Conservation (phyloP, 176 grass and related monocot genomes). For the Puya raimondii region DNA sequence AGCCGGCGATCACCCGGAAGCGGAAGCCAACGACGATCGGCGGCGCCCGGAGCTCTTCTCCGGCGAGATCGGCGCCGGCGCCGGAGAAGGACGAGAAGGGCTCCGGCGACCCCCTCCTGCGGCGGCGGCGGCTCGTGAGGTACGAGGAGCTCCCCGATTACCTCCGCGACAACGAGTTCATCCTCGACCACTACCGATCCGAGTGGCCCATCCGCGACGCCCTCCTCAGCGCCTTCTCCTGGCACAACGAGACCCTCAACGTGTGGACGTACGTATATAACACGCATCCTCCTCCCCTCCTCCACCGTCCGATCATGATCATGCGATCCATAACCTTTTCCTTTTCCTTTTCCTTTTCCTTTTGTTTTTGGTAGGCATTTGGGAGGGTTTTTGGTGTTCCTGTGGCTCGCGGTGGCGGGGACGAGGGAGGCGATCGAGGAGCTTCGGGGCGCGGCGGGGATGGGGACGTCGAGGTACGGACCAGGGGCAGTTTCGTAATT, state of each 20-base stretch:
- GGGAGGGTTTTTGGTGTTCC: constrained; percentile 77
- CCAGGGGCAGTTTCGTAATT: too few relatives aligned
- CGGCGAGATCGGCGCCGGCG: constrained; percentile 9
- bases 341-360: background rate
- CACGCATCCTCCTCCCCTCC: background rate
- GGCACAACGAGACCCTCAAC: constrained; percentile 99
- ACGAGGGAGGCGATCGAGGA: constrained; percentile 36
- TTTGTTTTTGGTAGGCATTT: constrained; percentile 49
- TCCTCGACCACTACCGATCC: constrained; percentile 66
- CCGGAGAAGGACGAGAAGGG: constrained; percentile 10
- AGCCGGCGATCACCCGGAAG: too few relatives aligned
- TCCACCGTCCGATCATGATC: background rate
- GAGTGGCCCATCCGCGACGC: constrained; percentile 86
- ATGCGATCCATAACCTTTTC: background rate
- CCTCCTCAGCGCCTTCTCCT: constrained; percentile 86
- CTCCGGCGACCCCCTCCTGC: background rate
- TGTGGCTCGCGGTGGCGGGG: constrained; percentile 47
- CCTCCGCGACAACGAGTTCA: constrained; percentile 93
- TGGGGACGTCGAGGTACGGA: constrained; percentile 14
- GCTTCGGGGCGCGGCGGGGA: constrained; percentile 37
- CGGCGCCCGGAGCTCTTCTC: too few relatives aligned
- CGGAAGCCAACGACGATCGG: too few relatives aligned
- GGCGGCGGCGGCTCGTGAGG: constrained; percentile 27
- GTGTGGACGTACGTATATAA: constrained; percentile 70
- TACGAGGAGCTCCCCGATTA: constrained; percentile 94